Evolutionary conservation across 495 filamentous ascomycete genomes (phyloP).

Genomic region (Parathielavia hyrcaniae): DNA sequence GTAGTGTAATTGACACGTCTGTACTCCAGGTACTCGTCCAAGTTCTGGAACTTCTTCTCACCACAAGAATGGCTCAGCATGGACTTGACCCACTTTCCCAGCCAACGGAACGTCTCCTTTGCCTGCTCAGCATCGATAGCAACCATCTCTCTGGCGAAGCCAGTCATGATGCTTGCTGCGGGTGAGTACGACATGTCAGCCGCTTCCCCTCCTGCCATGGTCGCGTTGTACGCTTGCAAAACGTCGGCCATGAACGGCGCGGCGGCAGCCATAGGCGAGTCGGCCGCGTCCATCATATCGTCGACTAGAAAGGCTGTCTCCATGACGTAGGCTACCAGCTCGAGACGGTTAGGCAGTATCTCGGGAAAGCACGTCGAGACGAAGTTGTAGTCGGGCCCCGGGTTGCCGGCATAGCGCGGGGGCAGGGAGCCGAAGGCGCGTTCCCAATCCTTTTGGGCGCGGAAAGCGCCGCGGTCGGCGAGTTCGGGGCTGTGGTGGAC

Average conservation of each 20-base stretch:
- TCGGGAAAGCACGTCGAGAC: neutral
- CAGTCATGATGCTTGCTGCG: neutral
- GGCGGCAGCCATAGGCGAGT: neutral
- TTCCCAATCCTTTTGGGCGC: constrained; percentile 17
- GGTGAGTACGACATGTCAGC: neutral
- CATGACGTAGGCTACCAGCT: constrained; percentile 4
- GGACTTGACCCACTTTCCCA: neutral
- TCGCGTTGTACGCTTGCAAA: neutral
- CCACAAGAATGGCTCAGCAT: neutral
- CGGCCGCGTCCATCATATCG: neutral
- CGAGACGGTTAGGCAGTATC: constrained; percentile 5
- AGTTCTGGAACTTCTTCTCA: neutral
- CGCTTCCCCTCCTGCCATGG: neutral
- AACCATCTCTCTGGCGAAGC: too few relatives aligned
- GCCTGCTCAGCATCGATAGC: too few relatives aligned
- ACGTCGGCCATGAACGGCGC: neutral
- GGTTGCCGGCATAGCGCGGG: neutral
- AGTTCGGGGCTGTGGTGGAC: constrained; percentile 1
- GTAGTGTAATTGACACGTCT: neutral
- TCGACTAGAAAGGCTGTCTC: neutral
- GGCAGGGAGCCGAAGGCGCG: neutral
- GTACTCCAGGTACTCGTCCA: constrained; percentile 14
- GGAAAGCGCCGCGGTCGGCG: constrained; percentile 8
- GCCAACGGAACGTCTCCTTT: neutral
- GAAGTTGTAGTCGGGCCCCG: constrained; percentile 7